phyloP scores from a whole-genome alignment of 257 asterid species.

The Anisodus tanguticus region DNA sequence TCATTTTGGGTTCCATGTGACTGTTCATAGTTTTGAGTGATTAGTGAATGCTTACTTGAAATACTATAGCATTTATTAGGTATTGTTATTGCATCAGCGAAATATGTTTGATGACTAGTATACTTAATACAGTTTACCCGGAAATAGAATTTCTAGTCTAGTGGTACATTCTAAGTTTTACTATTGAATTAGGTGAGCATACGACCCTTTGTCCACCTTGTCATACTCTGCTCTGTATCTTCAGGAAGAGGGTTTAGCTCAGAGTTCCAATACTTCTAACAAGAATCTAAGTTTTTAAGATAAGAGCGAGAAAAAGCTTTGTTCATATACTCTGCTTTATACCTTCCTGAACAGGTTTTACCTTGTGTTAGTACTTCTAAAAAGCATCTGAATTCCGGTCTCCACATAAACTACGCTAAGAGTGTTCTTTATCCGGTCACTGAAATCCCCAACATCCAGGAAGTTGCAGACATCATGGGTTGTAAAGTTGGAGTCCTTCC shows the following conservation, averaged over 20 bases:
- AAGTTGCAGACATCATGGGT: no score
- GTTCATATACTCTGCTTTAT: not conserved
- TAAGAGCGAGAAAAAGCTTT: not conserved
- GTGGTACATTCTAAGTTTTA: not conserved
- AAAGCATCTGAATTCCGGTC: not conserved
- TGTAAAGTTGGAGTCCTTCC: no score
- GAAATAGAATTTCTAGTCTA: not conserved
- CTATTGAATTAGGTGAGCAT: not conserved
- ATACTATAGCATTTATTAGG: not conserved
- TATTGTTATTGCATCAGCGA: not conserved
- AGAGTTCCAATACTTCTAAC: not conserved
- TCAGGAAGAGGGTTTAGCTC: not conserved
- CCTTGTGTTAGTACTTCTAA: not conserved
- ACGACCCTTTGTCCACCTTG: not conserved
- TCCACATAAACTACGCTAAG: no score
- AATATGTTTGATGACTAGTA: conserved; percentile 21
- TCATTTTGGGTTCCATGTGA: no score
- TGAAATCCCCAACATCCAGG: no score
- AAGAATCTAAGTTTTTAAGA: not conserved
- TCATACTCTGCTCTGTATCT: not conserved
- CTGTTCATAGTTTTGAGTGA: no score
- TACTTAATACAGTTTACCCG: not conserved
- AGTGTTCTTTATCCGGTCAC: no score
- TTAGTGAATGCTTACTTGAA: not conserved
- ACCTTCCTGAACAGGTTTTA: not conserved